Evolutionary conservation across 441 rosid genomes (phyloP), one percentile per base, ranked within the genome.

Genomic region (Erodium trifolium): DNA sequence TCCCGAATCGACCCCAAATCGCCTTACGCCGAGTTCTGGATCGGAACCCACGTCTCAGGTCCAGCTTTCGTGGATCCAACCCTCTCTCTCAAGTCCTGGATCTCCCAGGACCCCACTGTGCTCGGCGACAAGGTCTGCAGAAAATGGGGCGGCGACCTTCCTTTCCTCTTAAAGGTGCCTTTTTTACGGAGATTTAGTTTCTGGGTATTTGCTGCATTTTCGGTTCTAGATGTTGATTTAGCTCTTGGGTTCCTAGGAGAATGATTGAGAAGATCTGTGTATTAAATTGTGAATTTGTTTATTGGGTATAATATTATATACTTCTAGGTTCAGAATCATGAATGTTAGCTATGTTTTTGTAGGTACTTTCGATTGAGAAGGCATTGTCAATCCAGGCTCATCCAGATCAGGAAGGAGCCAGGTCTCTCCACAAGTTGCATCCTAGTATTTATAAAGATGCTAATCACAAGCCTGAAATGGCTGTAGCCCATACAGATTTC

Each of bases 21-120:
- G 62, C 74, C 71, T 31, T 80, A 78, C 69, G 81, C 83, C 7
- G 88, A 82, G 73, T 77, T 84, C 66, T 86, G 88, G 90, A 84
- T 84, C 73, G 90, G 85, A 39, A 86, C 90, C 18, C 87, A 84
- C 47, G 79, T 59, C 18, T 80, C 79, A 4, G 83, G 76, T 2
- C 76, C 83, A 4, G 73, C 81, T n/a, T 75, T 70, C 49, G 19
- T 71, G 57, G 66, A 68, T 19, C 69, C 29, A 10, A 10, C 51
- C 4, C 14, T 23, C 13, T 47, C 39, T 16, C 77, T 77, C 39
- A 77, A 77, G 66, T 55, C 73, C 6, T 77, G 79, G 79, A 75
- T 80, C 55, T 67, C 51, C 0, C 67, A 53, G 11, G 71, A 77
- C 66, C 77, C 77, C 0, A 8, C 65, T 63, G 78, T 68, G 63